phyloP scores from a whole-genome alignment of 75 land plant species.

The Picea glauca region DNA sequence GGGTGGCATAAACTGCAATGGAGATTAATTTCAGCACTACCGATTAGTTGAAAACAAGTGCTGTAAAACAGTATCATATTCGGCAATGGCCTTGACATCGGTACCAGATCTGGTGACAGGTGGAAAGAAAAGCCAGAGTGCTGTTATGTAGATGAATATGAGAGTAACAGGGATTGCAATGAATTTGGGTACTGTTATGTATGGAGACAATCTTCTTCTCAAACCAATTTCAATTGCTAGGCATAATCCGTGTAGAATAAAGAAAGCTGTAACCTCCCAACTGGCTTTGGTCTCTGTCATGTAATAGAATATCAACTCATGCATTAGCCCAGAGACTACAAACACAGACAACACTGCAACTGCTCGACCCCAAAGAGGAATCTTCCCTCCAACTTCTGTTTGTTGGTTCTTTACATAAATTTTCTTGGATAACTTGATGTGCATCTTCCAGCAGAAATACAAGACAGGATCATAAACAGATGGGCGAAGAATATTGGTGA shows the following conservation, averaged over 20 bases:
- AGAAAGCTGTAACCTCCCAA: slow-evolving; percentile 69
- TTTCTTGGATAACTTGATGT: not conserved
- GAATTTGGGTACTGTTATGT: slow-evolving; percentile 1
- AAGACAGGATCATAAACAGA: slow-evolving; percentile 43
- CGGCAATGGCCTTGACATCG: slow-evolving; percentile 25
- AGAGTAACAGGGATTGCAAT: slow-evolving; percentile 17
- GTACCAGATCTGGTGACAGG: slow-evolving; percentile 36
- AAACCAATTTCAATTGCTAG: slow-evolving; percentile 27
- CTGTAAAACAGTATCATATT: slow-evolving; percentile 7
- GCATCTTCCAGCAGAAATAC: not conserved
- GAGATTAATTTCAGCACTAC: no score
- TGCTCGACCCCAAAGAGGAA: slow-evolving; percentile 13
- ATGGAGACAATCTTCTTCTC: slow-evolving; percentile 10
- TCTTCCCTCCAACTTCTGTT: not conserved
- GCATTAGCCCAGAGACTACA: slow-evolving; percentile 71
- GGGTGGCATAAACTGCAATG: no score
- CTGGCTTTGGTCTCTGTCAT: slow-evolving; percentile 33
- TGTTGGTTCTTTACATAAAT: not conserved
- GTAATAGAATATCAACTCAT: slow-evolving; percentile 57
- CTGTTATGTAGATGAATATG: slow-evolving; percentile 22
- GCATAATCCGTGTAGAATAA: slow-evolving; percentile 53
- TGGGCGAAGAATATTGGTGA: slow-evolving; percentile 24
- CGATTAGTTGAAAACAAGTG: not conserved
- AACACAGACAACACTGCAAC: slow-evolving; percentile 35
- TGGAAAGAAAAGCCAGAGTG: slow-evolving; percentile 51